Base-by-base conservation (phyloP, 495 filamentous ascomycete species). In the Penicillium desertorum region DNA sequence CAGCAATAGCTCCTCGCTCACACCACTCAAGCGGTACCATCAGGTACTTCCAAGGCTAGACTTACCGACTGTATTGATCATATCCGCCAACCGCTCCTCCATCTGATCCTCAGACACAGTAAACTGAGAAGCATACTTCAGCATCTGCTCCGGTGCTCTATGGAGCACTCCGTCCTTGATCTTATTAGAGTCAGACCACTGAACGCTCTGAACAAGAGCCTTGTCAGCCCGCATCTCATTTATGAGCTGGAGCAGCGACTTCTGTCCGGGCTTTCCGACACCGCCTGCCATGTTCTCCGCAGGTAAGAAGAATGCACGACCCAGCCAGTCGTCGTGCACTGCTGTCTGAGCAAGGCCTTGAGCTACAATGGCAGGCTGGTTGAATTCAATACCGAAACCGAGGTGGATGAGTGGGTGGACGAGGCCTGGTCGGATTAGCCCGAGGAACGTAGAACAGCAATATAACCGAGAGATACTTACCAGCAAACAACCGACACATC, bases 401-500 rank as follows among this genome's bases (percentile, higher is more conserved):
- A 96, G 79, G 61, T 96, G 90, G 61, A 96, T 96, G 7, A 93
- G 58, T 9, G 90, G 89, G 64, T 96, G 91, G 2, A 94, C 62
- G 58, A 92, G 82, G 1, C 88, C 89, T 78, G 57, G 36, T 32
- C 19, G 3, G 5, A 12, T 51, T 37, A 60, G 54, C 32, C 27
- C 12, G 12, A 47, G 41, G 11, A 68, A 39, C 11, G 16, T 17
- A 27, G 5, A 42, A 39, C 7, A 17, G 32, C 12, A 34, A 32
- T 43, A 41, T 19, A 42, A 36, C 1, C n/a, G 10, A 20, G 47
- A 16, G 23, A 16, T 20, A 65, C 73, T 52, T 56, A 84, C 84
- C 81, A 48, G 69, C 75, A 62, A 79, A 84, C 61, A 87, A 65
- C 41, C 87, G 75, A 1, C 71, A 68, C 4, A 90, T 60, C 76